Evolutionary conservation across 2,329 filamentous ascomycete genomes (phyloP), one percentile per base, ranked within the genome.

Genomic region (Trichophyton mentagrophytes): DNA sequence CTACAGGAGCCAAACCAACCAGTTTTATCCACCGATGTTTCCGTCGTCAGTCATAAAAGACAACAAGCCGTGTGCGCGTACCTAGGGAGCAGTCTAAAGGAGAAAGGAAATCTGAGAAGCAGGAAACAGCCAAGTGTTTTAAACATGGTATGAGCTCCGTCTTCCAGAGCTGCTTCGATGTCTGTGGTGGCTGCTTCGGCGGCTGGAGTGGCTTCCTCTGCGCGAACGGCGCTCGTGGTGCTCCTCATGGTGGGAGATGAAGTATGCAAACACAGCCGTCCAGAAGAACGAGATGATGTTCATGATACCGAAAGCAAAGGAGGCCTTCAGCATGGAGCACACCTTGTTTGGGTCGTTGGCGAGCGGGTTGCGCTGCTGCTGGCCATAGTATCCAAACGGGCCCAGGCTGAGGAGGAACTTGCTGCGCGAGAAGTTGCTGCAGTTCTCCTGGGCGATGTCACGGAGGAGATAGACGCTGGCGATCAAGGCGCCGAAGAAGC

Each of bases 321-420:
- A 82, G 0, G 91, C 87, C 82, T 96, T 97, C 69, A 96, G 83
- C 89, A 96, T 93, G 57, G 87, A 83, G 76, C 92, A 97, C 3
- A 84, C 83, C 79, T 92, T 92, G 73, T 89, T 80, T 42, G 85
- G 73, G 59, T 80, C 73, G 46, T 85, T 69, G 47, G 79, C 73
- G 62, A 83, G 76, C 7, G 68, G 68, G 61, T 74, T 79, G 58
- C 74, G 75, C 56, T 78, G 78, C 38, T 73, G 66, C 6, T 67
- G 64, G 13, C 78, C 78, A 49, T 82, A 82, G 64, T 74, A 78
- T 33, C 83, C 81, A 64, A 89, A 82, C 11, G 81, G 77, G 11
- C 86, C 86, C 49, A 90, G 78, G 57, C 79, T 78, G 59, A 82
- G 70, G 67, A 80, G 80, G 72, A 84, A 84, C 22, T 74, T 69